phyloP scores from a whole-genome alignment of 768 basidiomycete species.

The Tephrocybe sp. region DNA sequence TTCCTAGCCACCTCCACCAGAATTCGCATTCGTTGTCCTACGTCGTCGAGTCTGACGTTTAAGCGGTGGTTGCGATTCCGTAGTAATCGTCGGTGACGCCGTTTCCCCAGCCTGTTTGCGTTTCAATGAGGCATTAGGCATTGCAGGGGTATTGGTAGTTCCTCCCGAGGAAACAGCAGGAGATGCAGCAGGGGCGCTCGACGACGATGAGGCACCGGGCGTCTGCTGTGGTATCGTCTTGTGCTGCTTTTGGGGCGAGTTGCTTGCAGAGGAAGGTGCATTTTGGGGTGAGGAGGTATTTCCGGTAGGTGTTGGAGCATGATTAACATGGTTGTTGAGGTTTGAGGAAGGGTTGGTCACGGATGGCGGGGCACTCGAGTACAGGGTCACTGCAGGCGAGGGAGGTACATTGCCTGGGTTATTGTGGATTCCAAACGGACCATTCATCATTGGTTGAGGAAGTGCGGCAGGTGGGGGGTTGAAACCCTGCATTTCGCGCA shows the following conservation, averaged over 20 bases:
- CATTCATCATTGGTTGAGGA: constrained; percentile 10
- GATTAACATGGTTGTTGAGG: neutral
- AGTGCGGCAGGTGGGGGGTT: constrained; percentile 15
- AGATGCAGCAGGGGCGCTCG: constrained; percentile 32
- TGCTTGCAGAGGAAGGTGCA: constrained; percentile 46
- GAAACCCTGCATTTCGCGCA: constrained; percentile 35
- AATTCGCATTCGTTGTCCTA: constrained; percentile 43
- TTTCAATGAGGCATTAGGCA: constrained; percentile 50
- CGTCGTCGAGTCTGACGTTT: constrained; percentile 55
- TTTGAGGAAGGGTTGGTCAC: constrained; percentile 39
- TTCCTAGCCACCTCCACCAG: constrained; percentile 20
- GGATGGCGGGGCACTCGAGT: constrained; percentile 47
- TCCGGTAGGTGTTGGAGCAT: constrained; percentile 22
- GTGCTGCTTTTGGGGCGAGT: constrained; percentile 61
- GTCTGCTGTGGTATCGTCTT: constrained; percentile 46
- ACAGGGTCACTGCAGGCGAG: constrained; percentile 42
- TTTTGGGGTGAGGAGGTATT: constrained; percentile 51
- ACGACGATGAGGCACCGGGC: constrained; percentile 27
- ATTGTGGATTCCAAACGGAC: constrained; percentile 13
- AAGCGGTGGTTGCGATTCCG: constrained; percentile 41
- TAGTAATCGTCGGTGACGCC: constrained; percentile 48
- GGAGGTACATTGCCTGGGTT: constrained; percentile 20
- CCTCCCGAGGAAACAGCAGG: constrained; percentile 32
- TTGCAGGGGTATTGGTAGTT: constrained; percentile 47
- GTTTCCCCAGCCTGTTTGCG: constrained; percentile 46